phyloP scores from a whole-genome alignment of 1,139 yeast species.

The Torulaspora pretoriensis region DNA sequence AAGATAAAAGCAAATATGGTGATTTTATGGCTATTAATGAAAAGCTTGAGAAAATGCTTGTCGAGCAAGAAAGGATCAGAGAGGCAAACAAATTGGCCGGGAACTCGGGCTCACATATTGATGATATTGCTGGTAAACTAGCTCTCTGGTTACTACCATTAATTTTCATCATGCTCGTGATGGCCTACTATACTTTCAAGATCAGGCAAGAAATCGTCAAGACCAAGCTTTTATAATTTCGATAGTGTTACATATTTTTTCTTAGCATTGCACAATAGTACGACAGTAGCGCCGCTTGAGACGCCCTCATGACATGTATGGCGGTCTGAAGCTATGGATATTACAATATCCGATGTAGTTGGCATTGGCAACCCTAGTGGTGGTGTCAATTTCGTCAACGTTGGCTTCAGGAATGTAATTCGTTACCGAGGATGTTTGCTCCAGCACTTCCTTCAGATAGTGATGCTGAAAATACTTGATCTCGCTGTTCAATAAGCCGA shows the following conservation, averaged over 20 bases:
- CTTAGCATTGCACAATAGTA: neutral
- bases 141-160: conserved; percentile 38
- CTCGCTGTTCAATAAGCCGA: conserved; percentile 33
- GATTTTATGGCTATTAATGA: conserved; percentile 33
- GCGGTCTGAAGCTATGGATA: conserved; percentile 42
- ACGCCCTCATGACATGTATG: conserved; percentile 31
- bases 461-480: conserved; percentile 25
- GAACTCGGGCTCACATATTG: conserved; percentile 30
- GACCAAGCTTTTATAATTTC: conserved; percentile 35
- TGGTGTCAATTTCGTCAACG: conserved; percentile 37
- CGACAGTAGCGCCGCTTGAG: neutral
- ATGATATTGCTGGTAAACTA: conserved; percentile 36
- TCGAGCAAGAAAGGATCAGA: conserved; percentile 36
- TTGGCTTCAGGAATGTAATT: conserved; percentile 35
- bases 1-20: conserved; percentile 29
- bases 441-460: conserved; percentile 29
- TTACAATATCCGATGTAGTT: conserved; percentile 44
- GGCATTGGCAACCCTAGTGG: conserved; percentile 44
- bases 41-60: conserved; percentile 32
- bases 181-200: conserved; percentile 40
- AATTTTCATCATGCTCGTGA: conserved; percentile 33
- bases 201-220: conserved; percentile 41
- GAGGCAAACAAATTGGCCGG: conserved; percentile 28
- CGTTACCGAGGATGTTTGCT: conserved; percentile 29
- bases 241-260: neutral